Evolutionary conservation across 2,329 filamentous ascomycete species (phyloP), one percentile per base, ranked within the genome.

Genomic region (Knoxdaviesia proteae): DNA sequence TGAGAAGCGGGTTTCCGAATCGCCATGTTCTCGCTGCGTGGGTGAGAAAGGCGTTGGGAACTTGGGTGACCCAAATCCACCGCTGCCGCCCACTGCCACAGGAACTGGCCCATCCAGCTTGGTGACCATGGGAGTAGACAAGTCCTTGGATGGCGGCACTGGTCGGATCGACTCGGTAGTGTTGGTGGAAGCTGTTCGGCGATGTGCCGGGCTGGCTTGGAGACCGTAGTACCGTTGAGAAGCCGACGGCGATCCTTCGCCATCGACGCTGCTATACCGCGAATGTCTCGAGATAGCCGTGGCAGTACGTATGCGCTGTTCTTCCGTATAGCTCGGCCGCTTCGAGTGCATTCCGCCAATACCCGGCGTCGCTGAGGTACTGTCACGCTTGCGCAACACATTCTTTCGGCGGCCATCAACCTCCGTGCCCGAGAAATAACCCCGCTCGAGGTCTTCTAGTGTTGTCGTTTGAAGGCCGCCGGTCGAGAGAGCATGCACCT

Each of bases 381-480:
- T 77, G 46, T 76, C 73, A 45, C 82, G 77, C 61, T 90, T 92
- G 58, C 83, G 84, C 49, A 94, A 64, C 39, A 90, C 67, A 54
- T 84, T 92, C 39, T 82, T 73, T 51, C 73, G 76, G 45, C 80
- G 74, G 38, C 41, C 72, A 48, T 94, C 86, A 7, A 77, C 66
- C 53, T 96, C 88, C 10, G 80, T 81, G 3, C 87, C 84, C 6
- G 88, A 94, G 54, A 94, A 94, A 58, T 96, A 96, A 30, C 87
- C 88, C 34, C 84, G 74, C 52, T 96, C 90, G 10, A 84, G 58
- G 47, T 92, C 82, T 20, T 20, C 20, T 20, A 20, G 20, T 20
- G 20, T 20, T 20, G 20, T 20, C 20, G 20, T 20, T 20, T 20
- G 20, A 20, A 20, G 20, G 20, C 20, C 20, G 20, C 20, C 20